Percentiles rank a stretch among this genome's conserved stretches.
Evolutionary conservation across 805 yeast species (phyloP).

Genomic region (Starmerella stellata): DNA sequence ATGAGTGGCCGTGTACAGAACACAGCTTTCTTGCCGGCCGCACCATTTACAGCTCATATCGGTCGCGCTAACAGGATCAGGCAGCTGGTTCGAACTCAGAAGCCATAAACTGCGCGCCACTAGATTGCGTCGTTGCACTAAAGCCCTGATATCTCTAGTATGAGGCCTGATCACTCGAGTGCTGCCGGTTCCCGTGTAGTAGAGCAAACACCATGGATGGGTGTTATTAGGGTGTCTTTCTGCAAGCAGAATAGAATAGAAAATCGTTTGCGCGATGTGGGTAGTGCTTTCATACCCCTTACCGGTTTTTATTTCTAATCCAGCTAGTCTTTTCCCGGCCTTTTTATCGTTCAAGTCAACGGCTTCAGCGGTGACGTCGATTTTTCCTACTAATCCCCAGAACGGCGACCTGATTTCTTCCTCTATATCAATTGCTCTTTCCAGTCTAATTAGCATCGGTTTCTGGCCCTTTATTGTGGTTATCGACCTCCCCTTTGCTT

Average conservation of each 20-base stretch:
- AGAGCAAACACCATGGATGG: conserved; percentile 45
- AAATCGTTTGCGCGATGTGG: conserved; percentile 72
- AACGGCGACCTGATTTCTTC: conserved; percentile 84
- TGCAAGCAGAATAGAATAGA: conserved; percentile 59
- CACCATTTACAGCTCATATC: conserved; percentile 24
- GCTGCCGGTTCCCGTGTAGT: conserved; percentile 48
- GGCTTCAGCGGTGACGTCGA: conserved; percentile 72
- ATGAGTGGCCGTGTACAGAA: conserved; percentile 15
- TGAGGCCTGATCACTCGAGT: conserved; percentile 38
- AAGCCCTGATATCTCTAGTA: conserved; percentile 40
- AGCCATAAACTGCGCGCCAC: conserved; percentile 39
- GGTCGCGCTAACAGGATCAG: conserved; percentile 13
- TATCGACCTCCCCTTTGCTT: conserved; percentile 24
- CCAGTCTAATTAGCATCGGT: conserved; percentile 29
- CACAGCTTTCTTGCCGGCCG: conserved; percentile 16
- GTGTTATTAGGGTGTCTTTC: conserved; percentile 58
- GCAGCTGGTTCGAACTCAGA: conserved; percentile 6
- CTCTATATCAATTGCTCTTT: conserved; percentile 46
- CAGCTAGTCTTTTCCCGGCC: conserved; percentile 31
- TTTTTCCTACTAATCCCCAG: conserved; percentile 73
- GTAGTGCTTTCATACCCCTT: conserved; percentile 33
- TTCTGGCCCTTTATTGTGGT: conserved; percentile 4
- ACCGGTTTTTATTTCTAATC: conserved; percentile 86
- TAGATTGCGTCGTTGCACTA: conserved; percentile 55
- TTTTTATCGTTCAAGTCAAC: conserved; percentile 4